Evolutionary conservation across 768 basidiomycete genomes (phyloP), one percentile per base, ranked within the genome.

Genomic region (Boletus edulis): DNA sequence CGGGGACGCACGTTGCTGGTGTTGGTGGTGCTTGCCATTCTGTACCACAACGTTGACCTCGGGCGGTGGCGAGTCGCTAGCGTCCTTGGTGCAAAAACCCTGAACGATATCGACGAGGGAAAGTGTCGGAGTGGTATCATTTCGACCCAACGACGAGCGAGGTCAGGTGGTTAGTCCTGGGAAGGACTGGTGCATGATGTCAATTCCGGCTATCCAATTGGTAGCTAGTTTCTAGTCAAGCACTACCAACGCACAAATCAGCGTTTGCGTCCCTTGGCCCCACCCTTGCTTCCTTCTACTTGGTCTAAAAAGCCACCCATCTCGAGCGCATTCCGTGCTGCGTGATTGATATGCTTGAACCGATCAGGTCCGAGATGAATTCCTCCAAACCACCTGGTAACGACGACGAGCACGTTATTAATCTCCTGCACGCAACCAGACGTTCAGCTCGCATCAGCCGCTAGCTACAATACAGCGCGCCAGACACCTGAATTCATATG

Each of bases 261-360:
- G 35, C 63, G 71, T 49, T 61, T 71, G 37, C 69, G 63, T 22
- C 71, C 71, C 49, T 60, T 71, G 22, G 47, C 37, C 7, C 50
- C 56, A 17, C 56, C 44, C 37, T 62, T 67, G 9, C 57, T 59
- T 37, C 60, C 61, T 24, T 77, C 80, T 15, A 62, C 62, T 10
- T 65, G 72, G 41, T 91, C 89, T 32, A 98, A 72, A 67, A 98
- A 93, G 0, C 95, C 94, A 11, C 90, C 96, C 1, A 85, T 59
- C 42, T 96, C 91, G 6, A 98, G 77, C 1, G 95, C 94, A 63
- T 92, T 91, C 20, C 96, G 81, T 2, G 95, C 96, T 4, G 93
- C 93, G 67, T 95, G 91, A 65, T 96, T 98, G 70, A 99, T 98
- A 63, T 96, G 92, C 67, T 90, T 89, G 72, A 88, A 92, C 35